These are phyloP conservation scores for Brassica balearica DNA, from an alignment of 441 rosid species.

Conservation along the genomic window DNA sequence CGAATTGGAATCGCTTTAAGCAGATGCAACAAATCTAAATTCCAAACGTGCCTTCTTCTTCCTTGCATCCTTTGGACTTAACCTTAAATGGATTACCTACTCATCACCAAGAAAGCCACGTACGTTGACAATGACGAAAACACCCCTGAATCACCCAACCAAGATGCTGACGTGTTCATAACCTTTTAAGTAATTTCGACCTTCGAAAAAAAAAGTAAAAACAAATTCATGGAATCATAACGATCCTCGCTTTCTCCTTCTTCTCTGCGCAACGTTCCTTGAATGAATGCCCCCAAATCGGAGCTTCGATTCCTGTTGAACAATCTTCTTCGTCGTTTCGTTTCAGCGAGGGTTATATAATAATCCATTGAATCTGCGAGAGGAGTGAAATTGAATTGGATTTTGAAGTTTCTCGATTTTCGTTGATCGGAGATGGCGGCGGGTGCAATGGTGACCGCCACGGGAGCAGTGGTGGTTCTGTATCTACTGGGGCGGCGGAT, in stretches of 20 bases:
- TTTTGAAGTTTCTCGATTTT: background rate
- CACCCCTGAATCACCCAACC: background rate
- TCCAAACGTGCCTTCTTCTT: conserved; percentile 36
- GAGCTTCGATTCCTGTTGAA: conserved; percentile 5
- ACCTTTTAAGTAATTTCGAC: background rate
- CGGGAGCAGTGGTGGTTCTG: conserved; percentile 75
- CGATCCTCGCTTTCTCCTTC: conserved; percentile 29
- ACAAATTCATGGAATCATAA: conserved; percentile 25
- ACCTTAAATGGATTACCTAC: conserved; percentile 40
- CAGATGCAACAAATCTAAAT: conserved; percentile 1
- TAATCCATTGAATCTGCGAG: conserved; percentile 14
- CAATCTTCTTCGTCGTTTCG: conserved; percentile 29
- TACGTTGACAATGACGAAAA: background rate
- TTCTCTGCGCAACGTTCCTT: conserved; percentile 23
- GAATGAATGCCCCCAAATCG: background rate
- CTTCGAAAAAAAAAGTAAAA: background rate
- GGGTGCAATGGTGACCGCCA: conserved; percentile 88
- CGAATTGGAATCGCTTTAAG: no score
- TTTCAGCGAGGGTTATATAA: background rate
- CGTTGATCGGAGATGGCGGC: conserved; percentile 64
- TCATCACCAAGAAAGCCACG: conserved; percentile 18
- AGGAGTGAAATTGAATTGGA: conserved; percentile 23
- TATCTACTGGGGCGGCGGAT: conserved; percentile 62
- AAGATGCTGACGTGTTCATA: background rate
- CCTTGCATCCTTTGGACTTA: conserved; percentile 17